These are phyloP conservation scores for Cladosporium sp. DNA, from an alignment of 2,329 filamentous ascomycete species.

Conservation along the genomic window DNA sequence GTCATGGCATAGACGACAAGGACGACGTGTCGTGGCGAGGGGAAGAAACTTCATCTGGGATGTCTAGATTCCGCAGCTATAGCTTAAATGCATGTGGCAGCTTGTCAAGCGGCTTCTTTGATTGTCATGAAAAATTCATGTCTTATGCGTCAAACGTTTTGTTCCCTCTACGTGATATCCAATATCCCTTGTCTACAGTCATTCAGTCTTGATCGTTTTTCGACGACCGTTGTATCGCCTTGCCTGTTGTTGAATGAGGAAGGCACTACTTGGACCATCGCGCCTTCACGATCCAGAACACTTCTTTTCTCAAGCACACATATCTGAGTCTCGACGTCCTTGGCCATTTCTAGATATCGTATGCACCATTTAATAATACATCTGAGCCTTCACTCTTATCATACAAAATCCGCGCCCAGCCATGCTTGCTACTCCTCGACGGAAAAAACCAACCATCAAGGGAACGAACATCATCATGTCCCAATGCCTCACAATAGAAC, in stretches of 20 bases:
- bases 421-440: not conserved
- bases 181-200: not conserved
- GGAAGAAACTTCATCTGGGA: slow-evolving; percentile 17
- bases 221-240: not conserved
- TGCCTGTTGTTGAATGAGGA: not conserved
- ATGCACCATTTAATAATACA: not conserved
- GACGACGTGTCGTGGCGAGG: slow-evolving; percentile 10
- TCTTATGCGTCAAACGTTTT: not conserved
- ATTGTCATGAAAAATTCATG: slow-evolving; percentile 4
- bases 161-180: not conserved
- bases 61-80: slow-evolving; percentile 21
- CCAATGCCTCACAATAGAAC: not conserved
- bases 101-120: slow-evolving; percentile 18
- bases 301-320: not conserved
- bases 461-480: not conserved
- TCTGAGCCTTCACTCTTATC: not conserved
- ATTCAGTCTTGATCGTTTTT: not conserved
- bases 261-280: not conserved
- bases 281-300: not conserved
- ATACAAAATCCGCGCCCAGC: not conserved
- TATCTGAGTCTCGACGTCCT: not conserved
- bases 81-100: slow-evolving; percentile 21
- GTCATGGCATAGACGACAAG: slow-evolving; percentile 11
- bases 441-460: not conserved
- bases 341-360: not conserved